Evolutionary conservation across 2,329 filamentous ascomycete genomes (phyloP), one percentile per base, ranked within the genome.

Genomic region (Cordyceps sp.): DNA sequence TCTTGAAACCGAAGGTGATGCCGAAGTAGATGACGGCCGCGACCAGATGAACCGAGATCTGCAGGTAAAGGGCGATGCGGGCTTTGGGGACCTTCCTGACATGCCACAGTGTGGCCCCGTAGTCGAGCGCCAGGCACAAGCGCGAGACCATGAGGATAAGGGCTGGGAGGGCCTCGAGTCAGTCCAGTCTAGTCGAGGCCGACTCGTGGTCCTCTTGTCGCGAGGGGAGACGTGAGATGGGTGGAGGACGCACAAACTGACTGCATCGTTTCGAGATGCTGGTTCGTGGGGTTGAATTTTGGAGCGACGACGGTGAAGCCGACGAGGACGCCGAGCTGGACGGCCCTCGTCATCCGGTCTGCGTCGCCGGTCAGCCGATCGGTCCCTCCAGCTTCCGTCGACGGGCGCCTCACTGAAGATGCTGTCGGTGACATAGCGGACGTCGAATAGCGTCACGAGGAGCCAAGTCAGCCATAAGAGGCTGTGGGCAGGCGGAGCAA

Each of bases 71-170:
- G 0, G 58, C 52, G 2, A 51, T 16, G 3, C 44, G 47, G 14
- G 55, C 51, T 26, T 52, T 47, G 36, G 48, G 52, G 39, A 51
- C 63, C 31, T 50, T 52, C 29, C 54, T 52, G 15, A 59, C 48
- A 35, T 66, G 60, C 42, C 53, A 57, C 1, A 59, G 39, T 16
- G 62, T 58, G 33, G 62, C 54, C 4, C 47, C 55, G 41, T 75
- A 75, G 41, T 75, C 69, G 9, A 66, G 38, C 7, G 60, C 55
- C 13, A 75, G 50, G 10, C 64, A 50, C n/a, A 68, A 42, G 10
- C 71, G 60, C 18, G 66, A 73, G 6, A 61, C 53, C 36, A 61
- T 59, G 12, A 75, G 53, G 26, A 65, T 62, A 19, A 64, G 33
- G 10, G 58, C 55, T 54, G 21, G 2, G 8, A 14, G 0, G 16